Base-by-base conservation (phyloP, 768 basidiomycete genomes). In the Tricholoma hemisulphureum region DNA sequence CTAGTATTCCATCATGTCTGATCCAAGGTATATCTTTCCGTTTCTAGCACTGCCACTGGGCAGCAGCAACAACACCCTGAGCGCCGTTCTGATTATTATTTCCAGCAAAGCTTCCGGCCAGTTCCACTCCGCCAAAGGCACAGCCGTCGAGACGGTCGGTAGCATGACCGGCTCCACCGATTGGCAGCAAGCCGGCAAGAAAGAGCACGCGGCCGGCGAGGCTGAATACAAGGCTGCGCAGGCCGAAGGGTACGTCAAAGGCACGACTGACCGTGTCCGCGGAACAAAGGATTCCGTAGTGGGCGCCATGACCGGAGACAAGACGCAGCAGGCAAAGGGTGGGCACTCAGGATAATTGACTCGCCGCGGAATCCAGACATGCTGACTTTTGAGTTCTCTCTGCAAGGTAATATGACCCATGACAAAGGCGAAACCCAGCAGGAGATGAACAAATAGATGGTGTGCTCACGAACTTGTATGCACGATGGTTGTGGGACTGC, bases 381-480 rank as follows among this genome's bases (percentile, higher is more conserved):
- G 24, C 46, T 28, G n/a, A 48, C 3, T 48, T n/a, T 9, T 41
- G 51, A n/a, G n/a, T n/a, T n/a, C n/a, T n/a, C 21, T 6, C 21
- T 10, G 18, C 32, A n/a, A 85, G 85, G 86, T 1, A 85, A 86
- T 55, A 53, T 71, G 16, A 74, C 69, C 51, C 76, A 83, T 0
- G 82, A 86, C 48, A 85, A 86, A 59, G 85, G 87, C 0, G 62
- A 77, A 50, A 65, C 75, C 1, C 79, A 86, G 61, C 83, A 86
- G 26, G 16, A 49, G 28, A 4, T 49, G 7, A 49, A 49, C 26
- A 49, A 49, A 28, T 49, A 49, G 28, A n/a, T 48, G 26, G 14
- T 13, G 14, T 4, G 23, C 2, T 46, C 23, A 11, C 6, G 16
- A 48, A n/a, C n/a, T n/a, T n/a, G n/a, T n/a, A n/a, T n/a, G n/a